Evolutionary conservation across 768 basidiomycete species (phyloP), one percentile per base, ranked within the genome.

Genomic region (Cystofilobasidium capitatum): DNA sequence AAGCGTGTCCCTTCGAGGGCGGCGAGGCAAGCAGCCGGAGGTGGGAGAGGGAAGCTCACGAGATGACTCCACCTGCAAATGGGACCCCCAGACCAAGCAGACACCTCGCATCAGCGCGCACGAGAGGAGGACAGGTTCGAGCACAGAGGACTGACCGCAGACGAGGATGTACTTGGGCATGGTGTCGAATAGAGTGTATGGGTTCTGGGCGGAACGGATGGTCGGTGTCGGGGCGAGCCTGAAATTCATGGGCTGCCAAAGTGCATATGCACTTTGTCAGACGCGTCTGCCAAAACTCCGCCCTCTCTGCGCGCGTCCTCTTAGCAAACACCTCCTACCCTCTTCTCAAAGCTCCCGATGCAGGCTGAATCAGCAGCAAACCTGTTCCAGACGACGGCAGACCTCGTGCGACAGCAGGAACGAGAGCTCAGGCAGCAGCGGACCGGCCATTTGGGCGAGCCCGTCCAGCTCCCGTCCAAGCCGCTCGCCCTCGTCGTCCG

Each of bases 91-190:
- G 14, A 6, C 7, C n/a, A 22, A 24, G 20, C 35, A 35, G 59
- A 12, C 9, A 61, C 13, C 8, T 7, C 22, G 26, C 24, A 29
- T 10, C 29, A 58, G n/a, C 26, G 35, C 20, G 8, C 35, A 29
- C 24, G 39, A 24, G 13, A 22, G 36, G 44, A 17, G 14, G 22
- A 22, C 35, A 57, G n/a, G 42, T 2, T 37, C 1, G n/a, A 58
- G 1, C 17, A 17, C 10, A 40, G 24, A 12, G 36, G 5, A 68
- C 66, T 14, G 20, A 68, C 94, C 94, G 44, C 89, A 91, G 36
- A 99, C 90, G 71, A 98, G 74, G 74, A 97, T 98, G 80, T 90
- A 98, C 80, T 97, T 97, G 69, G 89, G 91, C 88, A 92, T 92
- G 39, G n/a, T 63, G 39, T 22, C 7, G n/a, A 51, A 26, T 13